Evolutionary conservation across 495 filamentous ascomycete species (phyloP).

Genomic region (Penicillium malachiteum): DNA sequence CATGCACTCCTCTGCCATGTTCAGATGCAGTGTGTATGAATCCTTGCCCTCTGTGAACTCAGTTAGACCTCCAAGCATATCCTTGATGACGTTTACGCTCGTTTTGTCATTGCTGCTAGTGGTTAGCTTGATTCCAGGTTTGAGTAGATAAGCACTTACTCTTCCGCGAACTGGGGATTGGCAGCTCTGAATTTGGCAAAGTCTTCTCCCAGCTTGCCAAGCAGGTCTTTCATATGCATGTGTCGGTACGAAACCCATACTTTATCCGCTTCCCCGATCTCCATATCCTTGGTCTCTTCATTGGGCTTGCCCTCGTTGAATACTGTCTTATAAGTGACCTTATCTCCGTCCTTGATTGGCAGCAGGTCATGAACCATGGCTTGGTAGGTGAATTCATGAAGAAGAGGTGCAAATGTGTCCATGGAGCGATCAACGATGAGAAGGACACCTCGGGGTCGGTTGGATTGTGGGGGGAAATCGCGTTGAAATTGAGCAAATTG

Average conservation of each 20-base stretch:
- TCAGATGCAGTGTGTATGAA: slow-evolving; percentile 90
- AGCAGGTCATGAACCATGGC: slow-evolving; percentile 95
- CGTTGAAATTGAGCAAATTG: slow-evolving; percentile 76
- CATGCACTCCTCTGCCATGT: slow-evolving; percentile 99
- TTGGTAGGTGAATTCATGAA: slow-evolving; percentile 98
- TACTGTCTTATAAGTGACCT: slow-evolving; percentile 77
- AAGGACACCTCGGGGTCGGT: slow-evolving; percentile 77
- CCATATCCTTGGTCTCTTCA: slow-evolving; percentile 82
- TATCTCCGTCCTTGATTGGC: slow-evolving; percentile 82
- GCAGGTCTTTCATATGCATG: slow-evolving; percentile 96
- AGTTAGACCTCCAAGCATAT: slow-evolving; percentile 92
- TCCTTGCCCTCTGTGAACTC: slow-evolving; percentile 95
- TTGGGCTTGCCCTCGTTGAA: slow-evolving; percentile 67
- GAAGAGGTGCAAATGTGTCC: slow-evolving; percentile 79
- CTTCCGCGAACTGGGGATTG: slow-evolving; percentile 89
- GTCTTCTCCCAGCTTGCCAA: slow-evolving; percentile 87
- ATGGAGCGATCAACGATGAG: slow-evolving; percentile 89
- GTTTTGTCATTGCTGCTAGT: slow-evolving; percentile 53
- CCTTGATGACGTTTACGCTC: slow-evolving; percentile 87
- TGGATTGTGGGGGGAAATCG: slow-evolving; percentile 79
- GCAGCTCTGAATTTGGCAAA: slow-evolving; percentile 88
- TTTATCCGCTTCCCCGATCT: slow-evolving; percentile 82
- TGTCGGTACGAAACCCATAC: slow-evolving; percentile 94
- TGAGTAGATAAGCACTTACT: slow-evolving; percentile 34
- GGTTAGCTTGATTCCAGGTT: slow-evolving; percentile 3